Conservation (phyloP, 768 basidiomycete genomes). For the Chalciporus piperatus region DNA sequence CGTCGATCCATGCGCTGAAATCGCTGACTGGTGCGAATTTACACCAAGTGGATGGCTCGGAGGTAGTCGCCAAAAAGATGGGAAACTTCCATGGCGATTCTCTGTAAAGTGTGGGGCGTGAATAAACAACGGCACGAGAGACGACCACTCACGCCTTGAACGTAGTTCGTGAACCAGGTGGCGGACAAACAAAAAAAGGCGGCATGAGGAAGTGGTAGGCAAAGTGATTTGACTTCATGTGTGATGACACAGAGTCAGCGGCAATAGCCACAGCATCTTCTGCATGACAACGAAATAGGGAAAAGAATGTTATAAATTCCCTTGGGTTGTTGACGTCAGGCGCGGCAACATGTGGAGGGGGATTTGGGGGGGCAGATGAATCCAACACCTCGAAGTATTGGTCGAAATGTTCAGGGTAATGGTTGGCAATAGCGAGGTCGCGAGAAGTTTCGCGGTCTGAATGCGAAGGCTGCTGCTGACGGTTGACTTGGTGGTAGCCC, state of each 20-base stretch:
- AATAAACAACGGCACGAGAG: too few species aligned
- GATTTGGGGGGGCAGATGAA: too few species aligned
- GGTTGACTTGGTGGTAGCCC: too few species aligned
- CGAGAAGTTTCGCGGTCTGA: too few species aligned
- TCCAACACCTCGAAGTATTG: not conserved
- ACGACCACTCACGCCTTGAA: not conserved
- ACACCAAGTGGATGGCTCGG: not conserved
- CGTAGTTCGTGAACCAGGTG: not conserved
- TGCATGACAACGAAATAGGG: not conserved
- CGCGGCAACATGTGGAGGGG: not conserved
- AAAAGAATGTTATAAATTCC: slow-evolving; percentile 1
- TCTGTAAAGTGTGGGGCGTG: not conserved
- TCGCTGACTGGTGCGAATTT: not conserved
- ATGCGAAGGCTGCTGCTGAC: too few species aligned
- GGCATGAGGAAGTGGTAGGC: not conserved
- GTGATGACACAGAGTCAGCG: not conserved
- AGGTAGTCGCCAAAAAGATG: not conserved
- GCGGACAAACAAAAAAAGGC: not conserved
- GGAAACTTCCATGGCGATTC: not conserved
- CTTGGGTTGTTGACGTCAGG: not conserved
- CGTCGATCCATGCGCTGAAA: not conserved
- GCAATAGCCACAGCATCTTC: not conserved
- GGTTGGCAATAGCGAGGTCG: not conserved
- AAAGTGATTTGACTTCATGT: not conserved
- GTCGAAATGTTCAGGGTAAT: not conserved